These are phyloP conservation scores for Penicillium cinerascens DNA, from an alignment of 495 filamentous ascomycete species.

Conservation along the genomic window DNA sequence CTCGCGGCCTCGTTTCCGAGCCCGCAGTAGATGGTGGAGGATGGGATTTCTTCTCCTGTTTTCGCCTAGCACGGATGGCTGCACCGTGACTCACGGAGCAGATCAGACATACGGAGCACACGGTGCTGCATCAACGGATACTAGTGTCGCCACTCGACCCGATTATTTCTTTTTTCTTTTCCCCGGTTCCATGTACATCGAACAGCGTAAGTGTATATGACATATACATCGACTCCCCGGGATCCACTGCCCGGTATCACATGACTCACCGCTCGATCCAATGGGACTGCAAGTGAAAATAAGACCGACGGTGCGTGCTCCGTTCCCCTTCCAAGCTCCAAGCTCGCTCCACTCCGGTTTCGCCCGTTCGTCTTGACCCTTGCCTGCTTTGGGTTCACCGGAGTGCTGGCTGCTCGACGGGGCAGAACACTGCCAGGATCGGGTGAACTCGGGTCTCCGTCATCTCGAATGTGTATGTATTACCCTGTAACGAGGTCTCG, in stretches of 20 bases:
- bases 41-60: constrained; percentile 4
- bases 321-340: background rate
- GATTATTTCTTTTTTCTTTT: background rate
- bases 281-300: constrained; percentile 11
- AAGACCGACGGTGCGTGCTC: constrained; percentile 16
- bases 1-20: background rate
- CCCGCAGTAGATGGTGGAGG: background rate
- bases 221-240: background rate
- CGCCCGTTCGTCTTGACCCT: constrained; percentile 14
- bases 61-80: constrained; percentile 10
- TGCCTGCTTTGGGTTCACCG: constrained; percentile 44
- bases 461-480: background rate
- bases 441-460: constrained; percentile 15
- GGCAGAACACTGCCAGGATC: constrained; percentile 20
- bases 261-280: constrained; percentile 23
- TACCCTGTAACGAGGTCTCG: background rate
- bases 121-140: background rate
- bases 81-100: background rate
- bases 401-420: constrained; percentile 7
- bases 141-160: background rate
- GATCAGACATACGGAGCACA: background rate
- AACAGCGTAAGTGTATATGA: background rate
- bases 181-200: background rate
- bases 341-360: constrained; percentile 16
- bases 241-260: constrained; percentile 23